Evolutionary conservation across 106 monocot genomes (phyloP), one percentile per base, ranked within the genome.

Genomic region (Alisma plantagoaquatica): DNA sequence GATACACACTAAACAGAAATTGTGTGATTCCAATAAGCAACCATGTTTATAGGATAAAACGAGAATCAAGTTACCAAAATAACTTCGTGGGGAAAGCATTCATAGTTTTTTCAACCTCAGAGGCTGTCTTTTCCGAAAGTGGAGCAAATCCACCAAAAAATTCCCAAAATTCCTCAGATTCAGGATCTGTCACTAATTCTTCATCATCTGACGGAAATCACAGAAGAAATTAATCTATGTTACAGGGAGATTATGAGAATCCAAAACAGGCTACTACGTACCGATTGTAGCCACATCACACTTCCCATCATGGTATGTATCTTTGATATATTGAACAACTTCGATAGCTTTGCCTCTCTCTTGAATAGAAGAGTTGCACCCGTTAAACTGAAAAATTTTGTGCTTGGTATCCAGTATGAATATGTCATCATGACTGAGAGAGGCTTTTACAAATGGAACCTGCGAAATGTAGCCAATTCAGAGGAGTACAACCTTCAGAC

Each of bases 61-160:
- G 26, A 27, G 29, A 33, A 12, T 14, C 43, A 1, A 31, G 33
- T 76, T 80, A 93, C 93, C 93, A 69, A 10, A 87, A 27, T 26
- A 94, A 70, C 41, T 87, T 87, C 49, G 64, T 41, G 38, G 62
- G 7, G 41, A 23, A 70, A 55, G 51, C 51, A 57, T 75, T 66
- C 23, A 48, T 51, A 61, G 44, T 62, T 41, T 16, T 53, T 50
- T 57, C 68, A 50, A 67, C 65, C 27, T 65, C 80, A 46, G 73
- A 54, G 54, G 67, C 43, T 16, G 70, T 30, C 65, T 81, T 83
- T 70, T 70, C 80, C 46, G 77, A 83, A 70, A 94, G 93, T 57
- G 93, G 93, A 52, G 87, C 93, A 78, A 94, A 94, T 30, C 93
- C 93, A 69, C 93, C 93, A 73, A 94, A 94, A 41, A 80, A 59